phyloP scores from a whole-genome alignment of 2,329 filamentous ascomycete species.

The Claviceps spartinae region DNA sequence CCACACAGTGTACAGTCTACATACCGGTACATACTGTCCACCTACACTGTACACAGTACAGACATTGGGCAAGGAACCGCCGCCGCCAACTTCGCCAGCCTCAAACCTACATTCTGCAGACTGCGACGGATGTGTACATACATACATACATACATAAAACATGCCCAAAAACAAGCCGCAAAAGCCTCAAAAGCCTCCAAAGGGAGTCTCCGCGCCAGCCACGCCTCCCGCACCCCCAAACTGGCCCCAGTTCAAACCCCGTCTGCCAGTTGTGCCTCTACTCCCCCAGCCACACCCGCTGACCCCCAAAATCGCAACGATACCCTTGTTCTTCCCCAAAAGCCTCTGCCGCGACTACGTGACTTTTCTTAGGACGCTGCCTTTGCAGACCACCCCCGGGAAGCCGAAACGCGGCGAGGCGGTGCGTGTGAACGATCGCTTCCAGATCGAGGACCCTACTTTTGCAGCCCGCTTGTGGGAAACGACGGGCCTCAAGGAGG shows the following conservation, averaged over 20 bases:
- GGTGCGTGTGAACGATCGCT: constrained; percentile 78
- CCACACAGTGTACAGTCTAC: too few relatives aligned
- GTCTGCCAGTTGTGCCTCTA: constrained; percentile 53
- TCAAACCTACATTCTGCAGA: too few relatives aligned
- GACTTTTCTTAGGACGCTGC: constrained; percentile 53
- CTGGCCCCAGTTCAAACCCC: constrained; percentile 61
- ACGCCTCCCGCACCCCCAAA: constrained; percentile 24
- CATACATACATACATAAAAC: not conserved
- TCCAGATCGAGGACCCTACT: constrained; percentile 59
- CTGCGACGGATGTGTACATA: too few relatives aligned
- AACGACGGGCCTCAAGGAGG: constrained; percentile 57
- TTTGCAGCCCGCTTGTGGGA: constrained; percentile 71
- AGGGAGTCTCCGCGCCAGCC: constrained; percentile 7
- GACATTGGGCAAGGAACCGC: too few relatives aligned
- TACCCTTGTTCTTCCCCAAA: constrained; percentile 62
- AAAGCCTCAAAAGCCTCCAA: constrained; percentile 10
- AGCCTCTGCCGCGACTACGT: constrained; percentile 65
- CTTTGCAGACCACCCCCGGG: constrained; percentile 63
- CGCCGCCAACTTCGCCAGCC: too few relatives aligned
- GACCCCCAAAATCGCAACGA: constrained; percentile 53
- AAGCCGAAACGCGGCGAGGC: constrained; percentile 71
- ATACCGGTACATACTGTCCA: too few relatives aligned
- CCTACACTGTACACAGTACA: too few relatives aligned
- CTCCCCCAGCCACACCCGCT: constrained; percentile 37
- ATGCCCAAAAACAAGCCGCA: constrained; percentile 23